Base-by-base conservation (phyloP, 2,329 filamentous ascomycete genomes). In the Elsinoe fawcettii region DNA sequence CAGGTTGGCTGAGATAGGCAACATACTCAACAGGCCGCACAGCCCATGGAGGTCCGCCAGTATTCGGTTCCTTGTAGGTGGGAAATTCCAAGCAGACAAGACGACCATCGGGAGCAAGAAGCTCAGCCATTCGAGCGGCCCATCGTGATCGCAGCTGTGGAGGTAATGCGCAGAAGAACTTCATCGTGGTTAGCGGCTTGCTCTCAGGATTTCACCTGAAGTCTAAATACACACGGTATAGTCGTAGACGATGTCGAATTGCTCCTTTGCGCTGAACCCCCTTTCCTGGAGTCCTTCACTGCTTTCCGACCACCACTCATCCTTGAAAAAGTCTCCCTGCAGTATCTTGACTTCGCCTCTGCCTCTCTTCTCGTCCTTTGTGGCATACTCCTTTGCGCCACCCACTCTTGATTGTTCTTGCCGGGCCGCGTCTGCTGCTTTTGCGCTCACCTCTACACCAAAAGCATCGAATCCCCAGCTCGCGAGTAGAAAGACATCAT, bases 51-150 rank as follows among this genome's bases (percentile, higher is more conserved):
- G 90, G 89, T 0, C 90, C 89, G 8, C 77, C 77, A 8, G 79
- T 76, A 9, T 75, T 75, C 8, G 85, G 78, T 41, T 82, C 77
- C 69, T 91, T 93, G 60, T 81, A 79, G 1, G 85, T 83, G 8
- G 90, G 90, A 68, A 87, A 95, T 68, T 95, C 89, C 60, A 95
- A 78, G 71, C 82, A 85, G 51, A 85, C 74, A 56, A 85, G 72
- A 51, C 74, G 71, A 5, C 81, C 81, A 2, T 69, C 69, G 1
- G 75, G 70, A 12, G 77, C 71, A 9, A 85, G 75, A 6, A 85
- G 72, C 56, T 78, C 70, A 3, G 74, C 74, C 67, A 81, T 79
- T 18, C 80, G 75, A 14, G 73, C 69, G 2, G 82, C 78, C 82
- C 83, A 86, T 22, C 70, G 65, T 0, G 81, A 76, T n/a, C 82